phyloP scores from a whole-genome alignment of 2,329 filamentous ascomycete genomes.

The Grosmannia penicillata region DNA sequence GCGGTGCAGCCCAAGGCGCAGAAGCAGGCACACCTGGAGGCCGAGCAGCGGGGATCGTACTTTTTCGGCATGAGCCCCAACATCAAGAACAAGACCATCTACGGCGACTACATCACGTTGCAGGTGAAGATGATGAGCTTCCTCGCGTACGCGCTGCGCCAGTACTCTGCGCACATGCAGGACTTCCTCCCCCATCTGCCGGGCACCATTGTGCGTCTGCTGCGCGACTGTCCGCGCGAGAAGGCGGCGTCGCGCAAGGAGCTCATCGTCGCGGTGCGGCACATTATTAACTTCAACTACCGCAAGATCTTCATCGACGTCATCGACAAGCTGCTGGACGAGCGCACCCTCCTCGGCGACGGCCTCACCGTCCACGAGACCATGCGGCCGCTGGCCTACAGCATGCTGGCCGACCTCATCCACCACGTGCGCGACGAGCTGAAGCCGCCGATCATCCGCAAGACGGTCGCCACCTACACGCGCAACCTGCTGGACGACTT shows the following conservation, averaged over 20 bases:
- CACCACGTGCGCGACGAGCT: conserved; percentile 91
- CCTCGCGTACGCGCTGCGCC: conserved; percentile 76
- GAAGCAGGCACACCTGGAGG: conserved; percentile 79
- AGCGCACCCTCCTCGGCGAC: conserved; percentile 87
- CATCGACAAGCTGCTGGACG: conserved; percentile 89
- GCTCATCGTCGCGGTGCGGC: conserved; percentile 84
- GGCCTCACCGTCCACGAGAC: conserved; percentile 94
- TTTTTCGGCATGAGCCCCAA: conserved; percentile 88
- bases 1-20: conserved; percentile 84
- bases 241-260: conserved; percentile 92
- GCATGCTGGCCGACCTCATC: conserved; percentile 95
- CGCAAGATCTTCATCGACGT: conserved; percentile 86
- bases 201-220: conserved; percentile 73
- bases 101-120: conserved; percentile 93
- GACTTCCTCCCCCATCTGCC: conserved; percentile 82
- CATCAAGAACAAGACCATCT: conserved; percentile 85
- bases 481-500: conserved; percentile 91
- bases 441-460: conserved; percentile 77
- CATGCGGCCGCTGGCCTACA: conserved; percentile 89
- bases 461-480: conserved; percentile 94
- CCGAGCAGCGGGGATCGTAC: conserved; percentile 60
- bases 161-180: conserved; percentile 72
- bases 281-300: conserved; percentile 99
- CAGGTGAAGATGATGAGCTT: conserved; percentile 99
- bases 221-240: conserved; percentile 89